Base-by-base conservation (phyloP, 225 moss, liverwort and hornwort species). In the Pseudisothecium myosuroides region DNA sequence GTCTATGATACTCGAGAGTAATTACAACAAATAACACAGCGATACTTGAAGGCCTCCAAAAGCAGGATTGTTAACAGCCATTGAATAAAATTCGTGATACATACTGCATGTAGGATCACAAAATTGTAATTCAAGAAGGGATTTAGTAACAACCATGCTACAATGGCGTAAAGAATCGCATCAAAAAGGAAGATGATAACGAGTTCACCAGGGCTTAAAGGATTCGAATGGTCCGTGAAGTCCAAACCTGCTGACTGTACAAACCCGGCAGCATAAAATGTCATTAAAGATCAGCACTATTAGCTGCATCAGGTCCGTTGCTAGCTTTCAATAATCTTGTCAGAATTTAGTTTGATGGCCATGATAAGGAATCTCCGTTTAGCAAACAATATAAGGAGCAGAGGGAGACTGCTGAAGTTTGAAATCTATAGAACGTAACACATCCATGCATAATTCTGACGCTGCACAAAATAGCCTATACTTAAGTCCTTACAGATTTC, bases 191-290 rank as follows among this genome's bases (percentile, higher is more conserved):
- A 95, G 89, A 97, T 92, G 90, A 92, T 89, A 89, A 96, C 94
- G 69, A 97, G 97, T 89, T 93, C 96, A 88, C 95, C 96, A 82
- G 95, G 89, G 88, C 97, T 97, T 91, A 97, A 88, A 26, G 97
- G 96, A 89, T 93, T 97, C 66, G 91, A 88, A 90, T 94, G 93
- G 91, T 97, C 91, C 83, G 86, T 94, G 85, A 94, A 96, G 89
- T 94, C 91, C 92, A 92, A 89, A 90, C 88, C 88, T 91, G 90
- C 90, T 78, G 87, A 89, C 90, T 89, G 74, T 68, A 92, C 84
- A 91, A 81, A 85, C 80, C 91, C 85, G 83, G 76, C 45, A 88
- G 89, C 54, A 83, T 59, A 87, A 61, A 55, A 86, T 74, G 47
- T 65, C 83, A 83, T 50, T 83, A 54, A 67, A 71, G 52, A 86